Percentiles rank a stretch among this genome's conserved stretches.
Evolutionary conservation across 768 basidiomycete species (phyloP).

Genomic region (Cystobasidium tubakii): DNA sequence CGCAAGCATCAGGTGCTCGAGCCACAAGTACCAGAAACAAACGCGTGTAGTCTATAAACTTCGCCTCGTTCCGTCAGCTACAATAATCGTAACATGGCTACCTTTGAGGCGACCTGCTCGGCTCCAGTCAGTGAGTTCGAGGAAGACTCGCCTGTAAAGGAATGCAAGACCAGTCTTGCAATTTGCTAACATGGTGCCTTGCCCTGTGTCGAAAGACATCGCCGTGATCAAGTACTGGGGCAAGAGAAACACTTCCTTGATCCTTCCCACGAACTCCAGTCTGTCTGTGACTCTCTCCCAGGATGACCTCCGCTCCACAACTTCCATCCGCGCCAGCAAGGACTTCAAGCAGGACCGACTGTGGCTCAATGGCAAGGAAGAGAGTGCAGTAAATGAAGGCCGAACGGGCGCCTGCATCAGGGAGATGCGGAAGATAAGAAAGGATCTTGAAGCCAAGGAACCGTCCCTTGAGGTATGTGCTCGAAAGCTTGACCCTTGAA

Average conservation of each 20-base stretch:
- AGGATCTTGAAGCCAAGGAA: constrained; percentile 58
- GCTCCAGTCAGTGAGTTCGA: constrained; percentile 41
- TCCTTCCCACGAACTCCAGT: constrained; percentile 94
- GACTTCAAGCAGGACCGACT: constrained; percentile 68
- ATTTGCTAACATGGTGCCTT: background rate
- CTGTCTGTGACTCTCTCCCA: constrained; percentile 96
- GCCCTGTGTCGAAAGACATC: constrained; percentile 29
- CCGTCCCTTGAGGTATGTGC: constrained; percentile 30
- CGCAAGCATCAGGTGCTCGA: no score
- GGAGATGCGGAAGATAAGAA: constrained; percentile 75
- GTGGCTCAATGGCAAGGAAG: constrained; percentile 92
- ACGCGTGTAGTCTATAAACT: background rate
- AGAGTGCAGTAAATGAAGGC: constrained; percentile 70
- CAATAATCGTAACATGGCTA: background rate
- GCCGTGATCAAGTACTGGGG: constrained; percentile 71
- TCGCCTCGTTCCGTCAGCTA: background rate
- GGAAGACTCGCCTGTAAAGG: background rate
- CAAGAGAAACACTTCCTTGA: constrained; percentile 89
- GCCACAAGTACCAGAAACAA: background rate
- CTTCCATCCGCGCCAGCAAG: constrained; percentile 77
- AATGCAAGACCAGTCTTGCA: background rate
- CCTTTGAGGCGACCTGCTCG: constrained; percentile 43
- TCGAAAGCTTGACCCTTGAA: background rate
- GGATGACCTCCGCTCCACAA: constrained; percentile 88
- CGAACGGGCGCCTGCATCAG: constrained; percentile 75